Evolutionary conservation across 2,329 filamentous ascomycete species (phyloP), one percentile per base, ranked within the genome.

Genomic region (Scleromitrula shiraiana): DNA sequence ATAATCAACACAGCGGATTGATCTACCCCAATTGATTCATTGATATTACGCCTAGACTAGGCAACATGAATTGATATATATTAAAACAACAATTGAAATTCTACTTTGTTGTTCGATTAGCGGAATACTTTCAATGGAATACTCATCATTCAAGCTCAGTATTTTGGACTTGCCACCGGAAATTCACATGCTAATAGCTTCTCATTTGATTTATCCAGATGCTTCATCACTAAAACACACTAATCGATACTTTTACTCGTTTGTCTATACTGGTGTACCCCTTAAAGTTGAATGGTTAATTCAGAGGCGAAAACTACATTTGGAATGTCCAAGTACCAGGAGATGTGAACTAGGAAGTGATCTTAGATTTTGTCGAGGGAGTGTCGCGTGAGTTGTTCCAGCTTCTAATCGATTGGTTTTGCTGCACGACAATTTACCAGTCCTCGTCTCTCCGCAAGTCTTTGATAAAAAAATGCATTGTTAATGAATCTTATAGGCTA

Each of bases 211-310:
- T 26, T 87, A 87, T 52, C 83, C 83, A 0, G 83, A 88, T 53
- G 83, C 83, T 0, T 71, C 87, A 1, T 82, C 82, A 0, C 67
- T 87, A 14, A 86, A 86, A 59, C 82, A 86, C 61, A 76, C 76
- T 17, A 80, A 68, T 59, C 72, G 73, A 50, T 72, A 83, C 59
- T 82, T 87, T 62, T 82, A 80, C 66, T 58, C 64, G 40, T 65
- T 85, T 2, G 80, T 86, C 52, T 73, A 82, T 62, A 87, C 83
- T 0, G 80, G 79, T 29, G 69, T 86, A 24, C 64, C 70, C 23
- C 69, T 85, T 37, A 85, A 86, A 61, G 74, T 87, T 10, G 74
- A 77, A 49, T 88, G 83, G 83, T 70, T 87, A 4, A 70, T 86
- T 50, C 73, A 83, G 56, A 74, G 83, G 10, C 73, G 80, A 15